Base-by-base conservation (phyloP, 495 filamentous ascomycete genomes). In the Penicillium lividum region DNA sequence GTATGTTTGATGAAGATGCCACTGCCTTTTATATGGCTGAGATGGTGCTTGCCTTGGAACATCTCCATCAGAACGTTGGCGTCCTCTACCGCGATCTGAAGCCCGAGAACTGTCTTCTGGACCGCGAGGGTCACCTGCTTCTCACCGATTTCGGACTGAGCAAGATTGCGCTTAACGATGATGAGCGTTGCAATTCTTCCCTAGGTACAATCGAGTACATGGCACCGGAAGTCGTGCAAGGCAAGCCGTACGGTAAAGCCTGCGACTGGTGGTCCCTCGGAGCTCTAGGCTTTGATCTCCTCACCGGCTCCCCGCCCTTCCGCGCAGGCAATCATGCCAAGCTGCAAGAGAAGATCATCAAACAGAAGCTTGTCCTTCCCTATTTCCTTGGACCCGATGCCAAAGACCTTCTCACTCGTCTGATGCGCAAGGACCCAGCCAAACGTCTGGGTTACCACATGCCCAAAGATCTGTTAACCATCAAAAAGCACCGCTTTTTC, bases 191-290 rank as follows among this genome's bases (percentile, higher is more conserved):
- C 80, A 89, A 89, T 69, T 95, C 91, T 40, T 73, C 72, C 34
- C 87, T 96, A 11, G 94, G 94, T 57, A 98, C 94, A 3, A 84
- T 96, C 61, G 94, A 97, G 64, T 98, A 98, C 82, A 98, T 98
- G 95, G 94, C 94, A 0, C 94, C 94, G 4, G 94, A 98, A 76
- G 88, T 98, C 38, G 86, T 98, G 62, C 81, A 80, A 44, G 90
- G 91, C 58, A 84, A 89, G 59, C 70, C 75, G 0, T 98, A 98
- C 71, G 92, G 92, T 69, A 91, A 91, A 70, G 87, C 90, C 15
- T 95, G 96, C 36, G 94, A 98, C 77, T 98, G 93, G 93, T 98
- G 94, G 94, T 95, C 93, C 5, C 86, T 98, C 31, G 94, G 95
- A 27, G 91, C 93, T 18, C 78, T 98, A 36, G 92, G 90, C 46